Evolutionary conservation across 176 grass and related monocot genomes (phyloP), one percentile per base, ranked within the genome.

Genomic region (Dactylis glomerata): DNA sequence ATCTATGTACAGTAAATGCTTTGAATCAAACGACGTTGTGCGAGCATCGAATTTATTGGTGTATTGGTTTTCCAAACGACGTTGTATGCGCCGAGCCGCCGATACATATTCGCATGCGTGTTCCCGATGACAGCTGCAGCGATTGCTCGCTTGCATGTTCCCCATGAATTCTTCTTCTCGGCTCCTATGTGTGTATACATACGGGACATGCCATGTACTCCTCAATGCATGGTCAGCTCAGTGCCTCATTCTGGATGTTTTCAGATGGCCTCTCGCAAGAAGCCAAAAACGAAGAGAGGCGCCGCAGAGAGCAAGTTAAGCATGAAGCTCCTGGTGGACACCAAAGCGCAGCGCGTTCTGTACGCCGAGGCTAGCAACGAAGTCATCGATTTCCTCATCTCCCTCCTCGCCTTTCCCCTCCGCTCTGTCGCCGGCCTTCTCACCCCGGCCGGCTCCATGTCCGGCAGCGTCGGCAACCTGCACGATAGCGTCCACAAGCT

Each of bases 401-500:
- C 20, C 67, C 22, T 70, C 11, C 67, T 70, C 10, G 20, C 67
- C 67, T 70, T 70, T 22, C 67, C 67, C 0, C 37, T 70, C 0
- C n/a, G 68, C n/a, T 44, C 12, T 2, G 68, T 71, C 22, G 38
- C 40, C 38, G n/a, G 14, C 1, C 38, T 71, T 3, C n/a, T 71
- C 1, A 6, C 37, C n/a, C n/a, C n/a, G 1, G 22, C 23, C 23
- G 23, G 40, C n/a, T n/a, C n/a, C n/a, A n/a, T n/a, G n/a, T n/a
- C n/a, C 12, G 79, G 89, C 33, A 84, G 46, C n/a, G 2, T 93
- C 12, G 74, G 30, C 0, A 84, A 73, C 33, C 76, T 96, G 0
- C 63, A 89, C 51, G 23, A 20, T 0, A 92, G 93, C 64, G 2
- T 95, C 0, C 15, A 80, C 41, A 10, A 42, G 14, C 71, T 96